A percentile compares a stretch with the other conserved stretches of the same genome.
phyloP scores from a whole-genome alignment of 2,329 filamentous ascomycete genomes.

The Albophoma yamanashiensis region DNA sequence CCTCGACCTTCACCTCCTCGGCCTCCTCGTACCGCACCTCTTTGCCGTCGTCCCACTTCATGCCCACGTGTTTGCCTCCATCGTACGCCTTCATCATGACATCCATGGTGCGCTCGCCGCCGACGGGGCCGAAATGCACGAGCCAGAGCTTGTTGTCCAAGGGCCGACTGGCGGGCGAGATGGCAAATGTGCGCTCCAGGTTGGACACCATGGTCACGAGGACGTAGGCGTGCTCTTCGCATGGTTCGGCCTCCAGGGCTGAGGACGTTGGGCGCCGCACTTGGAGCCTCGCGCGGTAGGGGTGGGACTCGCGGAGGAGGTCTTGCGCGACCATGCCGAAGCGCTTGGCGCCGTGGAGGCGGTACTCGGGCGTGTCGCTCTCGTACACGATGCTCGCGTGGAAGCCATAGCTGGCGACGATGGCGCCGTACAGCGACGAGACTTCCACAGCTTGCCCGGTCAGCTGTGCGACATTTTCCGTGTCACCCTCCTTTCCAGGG shows the following conservation, averaged over 20 bases:
- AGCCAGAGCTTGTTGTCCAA: slow-evolving; percentile 62
- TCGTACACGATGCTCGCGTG: slow-evolving; percentile 85
- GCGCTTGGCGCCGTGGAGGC: slow-evolving; percentile 63
- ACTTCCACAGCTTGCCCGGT: slow-evolving; percentile 21
- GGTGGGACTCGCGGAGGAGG: slow-evolving; percentile 48
- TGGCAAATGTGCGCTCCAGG: slow-evolving; percentile 70
- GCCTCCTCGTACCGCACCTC: slow-evolving; percentile 63
- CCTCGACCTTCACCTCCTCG: slow-evolving; percentile 54
- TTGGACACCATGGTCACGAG: slow-evolving; percentile 69
- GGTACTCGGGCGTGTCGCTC: slow-evolving; percentile 75
- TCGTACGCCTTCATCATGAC: slow-evolving; percentile 61
- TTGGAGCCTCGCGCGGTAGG: slow-evolving; percentile 34
- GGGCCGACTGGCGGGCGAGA: slow-evolving; percentile 62
- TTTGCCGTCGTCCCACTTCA: slow-evolving; percentile 42
- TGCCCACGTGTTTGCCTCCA: slow-evolving; percentile 42
- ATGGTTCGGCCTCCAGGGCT: slow-evolving; percentile 14
- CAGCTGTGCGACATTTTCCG: slow-evolving; percentile 5
- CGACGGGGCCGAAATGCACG: slow-evolving; percentile 62
- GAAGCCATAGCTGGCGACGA: slow-evolving; percentile 84
- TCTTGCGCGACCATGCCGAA: slow-evolving; percentile 80
- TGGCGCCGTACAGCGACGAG: slow-evolving; percentile 54
- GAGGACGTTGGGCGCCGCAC: slow-evolving; percentile 11
- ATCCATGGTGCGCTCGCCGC: slow-evolving; percentile 58
- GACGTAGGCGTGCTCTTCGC: slow-evolving; percentile 59
- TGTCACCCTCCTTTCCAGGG: background rate